Percentiles rank a stretch among this genome's conserved stretches.
Conservation (phyloP, 805 yeast species). For the Hanseniaspora pseudoguilliermondii region DNA sequence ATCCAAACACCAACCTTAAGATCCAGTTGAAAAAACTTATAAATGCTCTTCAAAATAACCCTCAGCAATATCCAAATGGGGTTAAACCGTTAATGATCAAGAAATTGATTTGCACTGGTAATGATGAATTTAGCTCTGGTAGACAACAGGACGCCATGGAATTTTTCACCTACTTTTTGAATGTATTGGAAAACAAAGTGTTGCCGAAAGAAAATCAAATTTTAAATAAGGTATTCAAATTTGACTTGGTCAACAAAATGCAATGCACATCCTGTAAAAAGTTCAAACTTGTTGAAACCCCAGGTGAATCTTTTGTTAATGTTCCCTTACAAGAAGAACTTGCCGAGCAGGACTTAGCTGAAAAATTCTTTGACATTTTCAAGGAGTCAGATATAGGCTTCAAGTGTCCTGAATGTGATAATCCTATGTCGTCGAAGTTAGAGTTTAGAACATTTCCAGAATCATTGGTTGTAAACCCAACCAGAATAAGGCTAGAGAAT, state of each 20-base stretch:
- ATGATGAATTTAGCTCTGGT: constrained; percentile 72
- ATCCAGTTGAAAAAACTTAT: constrained; percentile 68
- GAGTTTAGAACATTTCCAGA: constrained; percentile 44
- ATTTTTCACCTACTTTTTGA: constrained; percentile 57
- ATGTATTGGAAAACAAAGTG: constrained; percentile 43
- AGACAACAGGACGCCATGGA: constrained; percentile 94
- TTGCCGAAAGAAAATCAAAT: constrained; percentile 22
- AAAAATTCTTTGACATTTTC: constrained; percentile 40
- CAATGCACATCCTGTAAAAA: constrained; percentile 41
- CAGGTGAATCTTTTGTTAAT: constrained; percentile 42
- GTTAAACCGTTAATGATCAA: constrained; percentile 68
- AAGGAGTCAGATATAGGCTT: constrained; percentile 46
- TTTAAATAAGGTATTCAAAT: constrained; percentile 51
- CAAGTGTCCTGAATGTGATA: constrained; percentile 43
- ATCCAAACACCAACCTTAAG: constrained; percentile 54
- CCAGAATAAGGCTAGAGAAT: constrained; percentile 68
- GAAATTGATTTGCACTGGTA: constrained; percentile 59
- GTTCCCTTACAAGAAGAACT: constrained; percentile 41
- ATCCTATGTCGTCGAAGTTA: constrained; percentile 19
- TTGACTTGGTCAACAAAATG: constrained; percentile 50
- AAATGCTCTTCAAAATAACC: constrained; percentile 50
- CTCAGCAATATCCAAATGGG: constrained; percentile 54
- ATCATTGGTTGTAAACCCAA: constrained; percentile 57
- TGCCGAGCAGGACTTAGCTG: constrained; percentile 30
- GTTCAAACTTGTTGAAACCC: constrained; percentile 44